Percentiles rank a stretch among this genome's conserved stretches.
Conservation (phyloP, 2,329 filamentous ascomycete genomes). For the Saccharata proteae region DNA sequence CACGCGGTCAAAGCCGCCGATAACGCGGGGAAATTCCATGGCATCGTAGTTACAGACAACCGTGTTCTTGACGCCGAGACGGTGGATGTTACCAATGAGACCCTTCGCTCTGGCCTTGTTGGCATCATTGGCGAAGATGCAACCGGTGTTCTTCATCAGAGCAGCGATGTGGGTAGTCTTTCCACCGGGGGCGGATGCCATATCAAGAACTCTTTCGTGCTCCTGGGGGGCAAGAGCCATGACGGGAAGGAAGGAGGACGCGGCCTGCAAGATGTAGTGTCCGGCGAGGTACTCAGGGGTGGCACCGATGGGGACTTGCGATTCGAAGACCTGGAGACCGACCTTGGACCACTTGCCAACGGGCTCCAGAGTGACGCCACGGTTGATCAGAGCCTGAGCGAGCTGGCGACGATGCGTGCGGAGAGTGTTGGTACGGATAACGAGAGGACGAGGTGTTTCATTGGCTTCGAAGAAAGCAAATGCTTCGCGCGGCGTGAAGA, state of each 20-base stretch:
- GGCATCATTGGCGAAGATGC: conserved; percentile 91
- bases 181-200: conserved; percentile 91
- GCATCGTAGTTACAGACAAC: conserved; percentile 95
- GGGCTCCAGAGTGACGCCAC: conserved; percentile 88
- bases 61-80: conserved; percentile 83
- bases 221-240: conserved; percentile 95
- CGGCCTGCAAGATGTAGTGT: conserved; percentile 95
- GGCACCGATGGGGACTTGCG: conserved; percentile 73
- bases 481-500: conserved; percentile 86
- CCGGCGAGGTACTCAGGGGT: conserved; percentile 96
- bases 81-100: conserved; percentile 96
- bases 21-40: conserved; percentile 82
- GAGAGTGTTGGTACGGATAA: conserved; percentile 94
- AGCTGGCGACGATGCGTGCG: conserved; percentile 66
- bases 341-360: conserved; percentile 99
- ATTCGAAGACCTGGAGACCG: conserved; percentile 91
- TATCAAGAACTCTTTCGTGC: conserved; percentile 80
- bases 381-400: conserved; percentile 87
- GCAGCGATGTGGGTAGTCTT: conserved; percentile 96
- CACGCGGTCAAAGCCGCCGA: conserved; percentile 92
- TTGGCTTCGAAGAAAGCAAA: conserved; percentile 99
- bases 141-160: conserved; percentile 93
- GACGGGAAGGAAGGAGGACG: conserved; percentile 90
- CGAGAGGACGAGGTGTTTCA: conserved; percentile 83
- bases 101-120: conserved; percentile 89